Evolutionary conservation across 2,329 filamentous ascomycete species (phyloP).

Genomic region (Cytospora schulzeri): DNA sequence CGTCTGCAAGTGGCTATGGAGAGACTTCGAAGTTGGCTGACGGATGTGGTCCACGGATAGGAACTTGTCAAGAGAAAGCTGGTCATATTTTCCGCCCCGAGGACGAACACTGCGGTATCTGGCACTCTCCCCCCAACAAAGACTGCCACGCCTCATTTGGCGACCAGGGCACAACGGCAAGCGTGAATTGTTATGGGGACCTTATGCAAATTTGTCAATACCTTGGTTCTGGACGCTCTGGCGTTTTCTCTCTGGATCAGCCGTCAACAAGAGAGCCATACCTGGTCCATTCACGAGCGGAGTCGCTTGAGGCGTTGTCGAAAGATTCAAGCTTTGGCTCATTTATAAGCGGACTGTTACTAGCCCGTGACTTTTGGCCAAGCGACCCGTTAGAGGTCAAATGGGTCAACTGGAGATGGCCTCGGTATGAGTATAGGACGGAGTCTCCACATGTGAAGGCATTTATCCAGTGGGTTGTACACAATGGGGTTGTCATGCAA

Average conservation of each 20-base stretch:
- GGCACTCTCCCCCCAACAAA: not conserved
- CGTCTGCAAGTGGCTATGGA: not conserved
- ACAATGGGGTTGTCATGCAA: constrained; percentile 2
- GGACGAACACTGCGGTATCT: constrained; percentile 1
- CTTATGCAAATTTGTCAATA: not conserved
- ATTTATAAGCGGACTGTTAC: not conserved
- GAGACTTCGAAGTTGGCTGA: too few species aligned
- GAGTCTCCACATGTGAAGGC: not conserved
- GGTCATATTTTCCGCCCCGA: not conserved
- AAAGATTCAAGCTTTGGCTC: too few species aligned
- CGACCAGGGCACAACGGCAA: constrained; percentile 10
- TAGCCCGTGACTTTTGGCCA: not conserved
- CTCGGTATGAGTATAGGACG: constrained; percentile 1
- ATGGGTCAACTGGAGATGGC: constrained; percentile 21
- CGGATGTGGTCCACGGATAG: not conserved
- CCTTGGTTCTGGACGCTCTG: constrained; percentile 4
- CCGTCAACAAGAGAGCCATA: not conserved
- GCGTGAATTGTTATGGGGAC: not conserved
- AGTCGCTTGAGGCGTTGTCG: not conserved
- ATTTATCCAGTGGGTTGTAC: constrained; percentile 7
- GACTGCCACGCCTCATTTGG: constrained; percentile 6
- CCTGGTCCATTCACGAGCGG: not conserved
- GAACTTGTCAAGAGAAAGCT: too few species aligned
- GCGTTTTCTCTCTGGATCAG: constrained; percentile 7
- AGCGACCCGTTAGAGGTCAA: not conserved